Base-by-base conservation (phyloP, 1,139 yeast genomes). In the Protomyces pachydermus region DNA sequence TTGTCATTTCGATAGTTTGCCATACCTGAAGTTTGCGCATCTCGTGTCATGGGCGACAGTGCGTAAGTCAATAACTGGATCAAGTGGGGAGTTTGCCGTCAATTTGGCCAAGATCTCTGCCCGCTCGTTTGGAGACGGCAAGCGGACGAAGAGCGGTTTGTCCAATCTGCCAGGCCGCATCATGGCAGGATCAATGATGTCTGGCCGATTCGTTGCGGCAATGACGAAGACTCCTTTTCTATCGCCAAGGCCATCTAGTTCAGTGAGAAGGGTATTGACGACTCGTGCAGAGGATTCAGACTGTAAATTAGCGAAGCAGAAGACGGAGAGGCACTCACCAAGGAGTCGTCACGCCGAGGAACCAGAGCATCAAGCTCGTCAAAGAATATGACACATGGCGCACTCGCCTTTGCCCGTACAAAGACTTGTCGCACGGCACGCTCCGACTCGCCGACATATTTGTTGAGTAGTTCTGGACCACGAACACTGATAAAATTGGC, bases 181-280 rank as follows among this genome's bases (percentile, higher is more conserved):
- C 98, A 93, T 93, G 0, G 98, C 98, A 8, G 97, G 93, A 75
- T 93, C 98, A 69, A 93, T 93, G 91, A 93, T 93, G 75, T 93
- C 98, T 0, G 98, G 98, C 74, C 98, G 82, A 72, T 93, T 93
- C 0, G 98, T 93, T 1, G 98, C 98, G 38, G 97, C 98, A 69
- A 93, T 84, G 2, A 93, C 98, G 74, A 87, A 93, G 1, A 93
- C 88, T 1, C 98, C 98, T 65, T 87, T 84, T 71, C 98, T 81
- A 70, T 91, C 97, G 70, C 90, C 91, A 66, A 93, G 81, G 1
- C 98, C 98, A 75, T 93, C 98, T 51, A 93, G 79, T 74, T 93
- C 98, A 0, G 98, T 95, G 69, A 93, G 82, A 51, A 93, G 77
- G 0, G 98, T 95, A 73, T 93, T 95, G 25, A 95, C 98, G 2